These are phyloP conservation scores for Actinomucor elegans DNA, from an alignment of 371 early-diverging fungal species.

Conservation along the genomic window DNA sequence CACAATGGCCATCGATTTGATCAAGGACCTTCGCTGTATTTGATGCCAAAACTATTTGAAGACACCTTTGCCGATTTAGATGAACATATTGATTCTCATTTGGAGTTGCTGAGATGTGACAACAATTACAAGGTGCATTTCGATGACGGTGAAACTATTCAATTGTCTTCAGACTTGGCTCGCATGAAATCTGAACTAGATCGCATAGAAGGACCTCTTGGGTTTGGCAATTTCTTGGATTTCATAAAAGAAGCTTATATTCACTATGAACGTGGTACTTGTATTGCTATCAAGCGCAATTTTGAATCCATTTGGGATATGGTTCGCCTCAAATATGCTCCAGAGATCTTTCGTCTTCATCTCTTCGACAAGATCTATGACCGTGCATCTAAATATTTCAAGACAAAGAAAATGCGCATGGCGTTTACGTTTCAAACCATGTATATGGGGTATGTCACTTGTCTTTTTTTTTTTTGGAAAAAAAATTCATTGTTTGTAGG, in stretches of 20 bases:
- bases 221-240: slow-evolving; percentile 46
- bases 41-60: slow-evolving; percentile 62
- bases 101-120: slow-evolving; percentile 56
- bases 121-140: slow-evolving; percentile 66
- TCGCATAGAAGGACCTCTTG: slow-evolving; percentile 46
- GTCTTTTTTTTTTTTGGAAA: neutral
- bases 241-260: slow-evolving; percentile 53
- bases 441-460: slow-evolving; percentile 52
- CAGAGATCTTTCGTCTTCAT: slow-evolving; percentile 49
- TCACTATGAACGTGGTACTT: slow-evolving; percentile 53
- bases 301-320: slow-evolving; percentile 55
- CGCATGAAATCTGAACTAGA: slow-evolving; percentile 57
- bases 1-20: slow-evolving; percentile 58
- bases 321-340: slow-evolving; percentile 38
- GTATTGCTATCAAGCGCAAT: slow-evolving; percentile 53
- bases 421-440: slow-evolving; percentile 68
- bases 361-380: slow-evolving; percentile 52
- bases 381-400: slow-evolving; percentile 52
- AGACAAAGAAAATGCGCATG: slow-evolving; percentile 60
- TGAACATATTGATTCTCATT: slow-evolving; percentile 47
- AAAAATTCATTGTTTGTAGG: neutral
- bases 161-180: slow-evolving; percentile 52
- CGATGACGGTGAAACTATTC: slow-evolving; percentile 53
- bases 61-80: slow-evolving; percentile 60
- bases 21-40: slow-evolving; percentile 64